These are phyloP conservation scores for Monilinia aucupariae DNA, from an alignment of 2,329 filamentous ascomycete genomes.

Conservation along the genomic window DNA sequence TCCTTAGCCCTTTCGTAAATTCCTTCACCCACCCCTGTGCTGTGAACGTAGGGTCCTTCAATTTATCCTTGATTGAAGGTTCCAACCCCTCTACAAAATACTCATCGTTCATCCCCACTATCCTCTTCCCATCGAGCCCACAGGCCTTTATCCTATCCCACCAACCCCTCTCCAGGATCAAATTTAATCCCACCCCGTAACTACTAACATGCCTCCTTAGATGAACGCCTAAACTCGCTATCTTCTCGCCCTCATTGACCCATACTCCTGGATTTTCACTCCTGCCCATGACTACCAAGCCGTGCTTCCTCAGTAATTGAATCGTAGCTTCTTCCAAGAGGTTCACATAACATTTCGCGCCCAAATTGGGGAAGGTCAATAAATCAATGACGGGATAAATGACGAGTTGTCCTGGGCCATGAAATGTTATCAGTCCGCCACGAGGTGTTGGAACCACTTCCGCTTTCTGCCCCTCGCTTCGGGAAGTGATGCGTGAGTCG, in stretches of 20 bases:
- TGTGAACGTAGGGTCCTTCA: neutral
- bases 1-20: neutral
- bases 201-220: constrained; percentile 76
- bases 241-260: constrained; percentile 52
- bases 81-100: neutral
- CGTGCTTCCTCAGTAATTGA: neutral
- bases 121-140: constrained; percentile 71
- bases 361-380: neutral
- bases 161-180: constrained; percentile 59
- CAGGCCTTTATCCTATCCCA: constrained; percentile 80
- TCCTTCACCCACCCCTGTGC: neutral
- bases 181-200: constrained; percentile 78
- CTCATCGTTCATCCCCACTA: constrained; percentile 59
- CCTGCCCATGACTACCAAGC: neutral
- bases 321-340: constrained; percentile 4
- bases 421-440: constrained; percentile 89
- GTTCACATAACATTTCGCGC: neutral
- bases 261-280: constrained; percentile 55
- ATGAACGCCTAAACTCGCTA: constrained; percentile 90
- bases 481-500: neutral
- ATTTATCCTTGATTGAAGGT: neutral
- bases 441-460: constrained; percentile 45
- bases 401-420: constrained; percentile 87
- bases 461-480: constrained; percentile 11
- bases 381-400: constrained; percentile 84